Conservation (phyloP, 306 rosid genomes). For the Luffa acutangula region DNA sequence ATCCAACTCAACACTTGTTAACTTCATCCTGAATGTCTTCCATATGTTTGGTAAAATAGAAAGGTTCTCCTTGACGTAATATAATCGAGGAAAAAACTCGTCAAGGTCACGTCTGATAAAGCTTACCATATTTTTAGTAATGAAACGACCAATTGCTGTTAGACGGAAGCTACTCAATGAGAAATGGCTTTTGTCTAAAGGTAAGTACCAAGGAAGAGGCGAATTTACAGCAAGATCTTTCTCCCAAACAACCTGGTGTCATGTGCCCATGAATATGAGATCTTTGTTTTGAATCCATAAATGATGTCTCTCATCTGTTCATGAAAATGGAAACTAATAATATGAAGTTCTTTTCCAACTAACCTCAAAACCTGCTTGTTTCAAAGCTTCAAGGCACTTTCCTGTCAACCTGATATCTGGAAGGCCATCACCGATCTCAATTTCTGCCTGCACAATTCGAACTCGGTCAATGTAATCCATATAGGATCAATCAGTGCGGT, state of each 20-base stretch:
- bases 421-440: conserved; percentile 95
- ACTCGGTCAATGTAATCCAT: neutral
- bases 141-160: conserved; percentile 62
- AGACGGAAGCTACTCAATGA: conserved; percentile 89
- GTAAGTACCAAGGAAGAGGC: conserved; percentile 82
- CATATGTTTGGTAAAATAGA: neutral
- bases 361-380: conserved; percentile 97
- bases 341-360: conserved; percentile 10
- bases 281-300: neutral
- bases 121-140: conserved; percentile 80
- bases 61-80: neutral
- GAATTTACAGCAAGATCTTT: conserved; percentile 69
- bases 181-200: conserved; percentile 78
- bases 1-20: neutral
- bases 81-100: neutral
- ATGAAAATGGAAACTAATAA: conserved; percentile 5
- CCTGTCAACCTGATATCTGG: conserved; percentile 83
- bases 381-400: conserved; percentile 80
- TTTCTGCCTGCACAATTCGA: conserved; percentile 49
- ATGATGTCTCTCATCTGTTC: neutral
- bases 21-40: neutral
- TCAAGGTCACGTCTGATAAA: neutral
- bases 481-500: neutral
- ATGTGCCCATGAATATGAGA: neutral
- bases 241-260: conserved; percentile 66